Base-by-base conservation (phyloP, 139 green algal genomes). In the Astrephomene gubernaculifera region DNA sequence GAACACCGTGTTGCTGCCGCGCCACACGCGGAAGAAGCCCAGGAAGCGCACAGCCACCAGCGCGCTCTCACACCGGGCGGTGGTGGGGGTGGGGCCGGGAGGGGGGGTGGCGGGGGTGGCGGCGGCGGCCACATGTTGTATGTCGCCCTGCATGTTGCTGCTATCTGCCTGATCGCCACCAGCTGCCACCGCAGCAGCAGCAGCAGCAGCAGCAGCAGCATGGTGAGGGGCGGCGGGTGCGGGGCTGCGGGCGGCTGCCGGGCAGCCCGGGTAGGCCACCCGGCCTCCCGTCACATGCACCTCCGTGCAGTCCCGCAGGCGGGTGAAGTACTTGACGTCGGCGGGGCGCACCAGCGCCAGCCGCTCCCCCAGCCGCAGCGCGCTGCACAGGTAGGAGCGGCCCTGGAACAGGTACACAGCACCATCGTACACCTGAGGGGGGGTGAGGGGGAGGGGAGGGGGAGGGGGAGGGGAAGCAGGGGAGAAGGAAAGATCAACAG, bases 261-360 rank as follows among this genome's bases (percentile, higher is more conserved):
- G 61, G 17, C n/a, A n/a, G n/a, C 5, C 60, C 0, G 86, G 81
- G 80, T 93, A 93, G 31, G 90, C 89, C 38, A 93, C 76, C 24
- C 65, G 76, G 43, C 36, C 85, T 24, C 96, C 96, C 1, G 90
- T 89, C 1, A 98, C 89, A 21, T 97, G 90, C 24, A 98, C 90
- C 65, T 97, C 94, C 25, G 83, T 95, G 83, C 90, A 90, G 79
- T 93, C 92, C 25, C 70, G 71, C 22, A 87, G 5, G 41, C 71
- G 87, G 41, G 97, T 99, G 93, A 97, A 99, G 89, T 99, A 99
- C 83, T 96, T 96, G 41, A 98, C 82, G 81, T 97, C 93, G 1
- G 91, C 93, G 9, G 90, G 90, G 7, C 90, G 68, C 41, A 98
- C 96, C 5, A 90, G 64, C 1, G 96, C 97, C 45, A 98, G 87